Evolutionary conservation across 2,329 filamentous ascomycete species (phyloP).

Genomic region (Stagonosporopsis tanaceti): DNA sequence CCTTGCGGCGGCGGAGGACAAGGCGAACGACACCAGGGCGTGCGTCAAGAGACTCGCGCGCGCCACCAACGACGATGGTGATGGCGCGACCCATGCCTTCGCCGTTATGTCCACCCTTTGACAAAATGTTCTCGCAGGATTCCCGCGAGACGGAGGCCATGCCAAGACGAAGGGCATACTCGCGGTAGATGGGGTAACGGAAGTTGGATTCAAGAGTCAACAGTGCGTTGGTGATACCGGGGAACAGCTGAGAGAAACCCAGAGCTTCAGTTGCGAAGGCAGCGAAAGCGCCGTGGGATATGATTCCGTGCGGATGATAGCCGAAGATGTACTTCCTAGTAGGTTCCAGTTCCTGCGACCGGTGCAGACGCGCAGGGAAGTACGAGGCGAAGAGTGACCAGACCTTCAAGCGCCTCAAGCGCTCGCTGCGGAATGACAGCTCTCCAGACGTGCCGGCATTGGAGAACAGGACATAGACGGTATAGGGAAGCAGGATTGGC

Average conservation of each 20-base stretch:
- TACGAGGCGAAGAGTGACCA: slow-evolving; percentile 94
- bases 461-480: slow-evolving; percentile 84
- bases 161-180: slow-evolving; percentile 91
- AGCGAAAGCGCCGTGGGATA: slow-evolving; percentile 93
- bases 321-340: slow-evolving; percentile 95
- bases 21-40: slow-evolving; percentile 79
- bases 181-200: slow-evolving; percentile 88
- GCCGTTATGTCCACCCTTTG: slow-evolving; percentile 75
- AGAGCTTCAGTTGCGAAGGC: slow-evolving; percentile 91
- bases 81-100: slow-evolving; percentile 95
- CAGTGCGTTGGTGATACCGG: slow-evolving; percentile 92
- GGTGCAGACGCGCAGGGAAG: slow-evolving; percentile 88
- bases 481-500: slow-evolving; percentile 79
- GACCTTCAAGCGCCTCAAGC: slow-evolving; percentile 74
- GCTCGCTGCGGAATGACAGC: slow-evolving; percentile 76
- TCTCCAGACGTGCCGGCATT: slow-evolving; percentile 78
- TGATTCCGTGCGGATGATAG: slow-evolving; percentile 97
- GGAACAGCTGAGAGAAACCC: slow-evolving; percentile 86
- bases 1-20: slow-evolving; percentile 83
- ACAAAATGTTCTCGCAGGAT: slow-evolving; percentile 87
- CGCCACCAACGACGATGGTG: slow-evolving; percentile 93
- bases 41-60: slow-evolving; percentile 89
- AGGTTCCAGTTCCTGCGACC: slow-evolving; percentile 78
- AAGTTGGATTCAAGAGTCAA: slow-evolving; percentile 97
- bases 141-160: slow-evolving; percentile 89